Evolutionary conservation across 2,329 filamentous ascomycete species (phyloP), one percentile per base, ranked within the genome.

Genomic region (Teratosphaeriaceae sp.): DNA sequence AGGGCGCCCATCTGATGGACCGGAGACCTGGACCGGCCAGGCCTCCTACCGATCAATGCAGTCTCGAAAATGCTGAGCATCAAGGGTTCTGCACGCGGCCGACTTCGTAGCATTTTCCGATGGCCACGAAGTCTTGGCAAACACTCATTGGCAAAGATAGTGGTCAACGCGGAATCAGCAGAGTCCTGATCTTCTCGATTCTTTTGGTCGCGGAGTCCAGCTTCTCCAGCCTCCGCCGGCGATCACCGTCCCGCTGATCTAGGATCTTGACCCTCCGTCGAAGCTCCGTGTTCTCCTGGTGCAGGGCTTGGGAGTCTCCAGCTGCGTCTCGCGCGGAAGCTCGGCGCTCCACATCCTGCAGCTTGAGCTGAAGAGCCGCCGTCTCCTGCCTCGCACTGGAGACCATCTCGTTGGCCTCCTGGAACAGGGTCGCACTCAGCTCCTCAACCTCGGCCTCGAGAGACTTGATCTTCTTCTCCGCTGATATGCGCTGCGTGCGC

Each of bases 321-420:
- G 8, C 82, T 77, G 66, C 88, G 83, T 18, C 88, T 70, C 16
- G 26, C 11, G 39, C 42, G 6, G 18, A 8, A 9, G 33, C 21
- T 55, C 74, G 75, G 52, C 70, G 66, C 66, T 89, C 85, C 18
- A 92, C 66, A 55, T 80, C 71, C 43, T 71, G 75, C 5, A 92
- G 78, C 29, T 83, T 68, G 58, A 84, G 79, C 66, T 88, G 83
- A 24, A 92, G 71, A 55, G 74, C 76, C 3, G 84, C 84, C 44
- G 84, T 70, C 30, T 82, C 83, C 44, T 79, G 75, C 33, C 86
- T 71, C 70, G 92, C 86, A 15, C 75, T 72, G 2, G 86, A 85
- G 16, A 92, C 86, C 86, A 92, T 92, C 66, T 88, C 80, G 62
- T 92, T 92, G 40, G 86, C 86, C 68, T 89, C 82, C 66, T 85